A percentile compares a stretch with the other conserved stretches of the same genome.
Conservation (phyloP, 352 stramenopile species). For the Pythium monospermum region DNA sequence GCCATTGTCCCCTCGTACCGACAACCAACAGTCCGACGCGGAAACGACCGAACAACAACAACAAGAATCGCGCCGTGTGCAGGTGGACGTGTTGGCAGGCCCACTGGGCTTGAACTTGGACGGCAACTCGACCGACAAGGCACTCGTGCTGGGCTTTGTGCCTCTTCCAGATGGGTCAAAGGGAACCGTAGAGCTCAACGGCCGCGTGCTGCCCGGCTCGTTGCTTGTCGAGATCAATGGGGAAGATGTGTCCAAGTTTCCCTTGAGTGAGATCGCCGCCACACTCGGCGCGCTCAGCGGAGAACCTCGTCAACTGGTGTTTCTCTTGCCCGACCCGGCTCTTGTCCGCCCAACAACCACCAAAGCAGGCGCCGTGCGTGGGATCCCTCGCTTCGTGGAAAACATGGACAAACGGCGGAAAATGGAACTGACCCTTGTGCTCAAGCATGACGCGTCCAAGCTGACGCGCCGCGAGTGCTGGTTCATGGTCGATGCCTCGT, state of each 20-base stretch:
- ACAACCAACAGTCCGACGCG: background rate
- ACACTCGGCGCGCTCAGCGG: constrained; percentile 37
- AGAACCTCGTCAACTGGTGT: constrained; percentile 38
- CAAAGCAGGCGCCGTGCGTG: too few relatives aligned
- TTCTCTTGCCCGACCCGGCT: constrained; percentile 52
- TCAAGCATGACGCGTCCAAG: constrained; percentile 51
- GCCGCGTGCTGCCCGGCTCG: constrained; percentile 33
- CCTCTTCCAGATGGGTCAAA: constrained; percentile 30
- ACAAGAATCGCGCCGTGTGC: constrained; percentile 29
- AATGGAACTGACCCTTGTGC: constrained; percentile 55
- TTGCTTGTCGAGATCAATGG: constrained; percentile 65
- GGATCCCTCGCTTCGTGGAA: too few relatives aligned
- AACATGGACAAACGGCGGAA: constrained; percentile 57
- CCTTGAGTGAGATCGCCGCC: constrained; percentile 32
- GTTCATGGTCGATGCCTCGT: constrained; percentile 60
- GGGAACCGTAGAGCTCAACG: constrained; percentile 44
- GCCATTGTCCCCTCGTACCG: too few relatives aligned
- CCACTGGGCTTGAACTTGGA: constrained; percentile 58
- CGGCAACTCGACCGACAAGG: constrained; percentile 24
- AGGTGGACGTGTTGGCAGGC: constrained; percentile 39
- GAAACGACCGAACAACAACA: background rate
- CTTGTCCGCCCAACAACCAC: too few relatives aligned
- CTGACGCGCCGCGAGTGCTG: constrained; percentile 67
- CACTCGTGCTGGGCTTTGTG: constrained; percentile 60
- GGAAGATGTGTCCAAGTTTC: constrained; percentile 45